These are phyloP conservation scores for Scheffersomyces quercinus DNA, from an alignment of 1,139 yeast genomes.

Conservation along the genomic window DNA sequence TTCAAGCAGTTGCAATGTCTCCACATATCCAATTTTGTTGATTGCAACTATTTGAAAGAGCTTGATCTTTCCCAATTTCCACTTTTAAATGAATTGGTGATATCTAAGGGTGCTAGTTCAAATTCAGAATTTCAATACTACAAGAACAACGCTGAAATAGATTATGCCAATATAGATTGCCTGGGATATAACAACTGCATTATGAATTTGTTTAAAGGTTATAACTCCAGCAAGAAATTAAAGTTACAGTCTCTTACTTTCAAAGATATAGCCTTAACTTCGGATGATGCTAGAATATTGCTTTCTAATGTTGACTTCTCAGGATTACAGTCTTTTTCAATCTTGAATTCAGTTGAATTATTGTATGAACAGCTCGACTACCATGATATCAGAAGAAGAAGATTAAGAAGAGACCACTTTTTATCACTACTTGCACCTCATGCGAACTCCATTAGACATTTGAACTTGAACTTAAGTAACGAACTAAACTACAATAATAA, in stretches of 20 bases:
- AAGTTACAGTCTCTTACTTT: constrained; percentile 1
- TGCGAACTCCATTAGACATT: constrained; percentile 9
- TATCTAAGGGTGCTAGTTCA: constrained; percentile 4
- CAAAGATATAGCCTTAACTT: constrained; percentile 5
- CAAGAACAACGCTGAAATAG: neutral
- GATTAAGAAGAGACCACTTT: constrained; percentile 10
- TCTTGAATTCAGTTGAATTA: constrained; percentile 24
- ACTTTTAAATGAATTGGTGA: constrained; percentile 7
- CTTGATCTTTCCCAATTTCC: constrained; percentile 5
- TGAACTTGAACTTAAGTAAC: constrained; percentile 19
- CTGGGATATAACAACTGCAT: neutral
- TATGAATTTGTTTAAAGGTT: neutral
- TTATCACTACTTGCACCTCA: constrained; percentile 11
- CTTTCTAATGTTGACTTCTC: constrained; percentile 2
- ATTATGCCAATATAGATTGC: neutral
- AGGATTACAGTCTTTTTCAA: constrained; percentile 8
- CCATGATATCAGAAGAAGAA: constrained; percentile 6
- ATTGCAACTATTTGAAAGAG: constrained; percentile 1
- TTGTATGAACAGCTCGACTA: constrained; percentile 9
- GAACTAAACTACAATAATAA: constrained; percentile 17
- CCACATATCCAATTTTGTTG: constrained; percentile 6
- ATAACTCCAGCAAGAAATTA: neutral
- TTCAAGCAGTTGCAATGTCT: constrained; percentile 5
- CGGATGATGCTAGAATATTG: constrained; percentile 3
- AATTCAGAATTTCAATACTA: neutral